Percentiles rank a stretch among this genome's conserved stretches.
These are phyloP conservation scores for Aspergillus kassunensis DNA, from an alignment of 495 filamentous ascomycete species.

Conservation along the genomic window DNA sequence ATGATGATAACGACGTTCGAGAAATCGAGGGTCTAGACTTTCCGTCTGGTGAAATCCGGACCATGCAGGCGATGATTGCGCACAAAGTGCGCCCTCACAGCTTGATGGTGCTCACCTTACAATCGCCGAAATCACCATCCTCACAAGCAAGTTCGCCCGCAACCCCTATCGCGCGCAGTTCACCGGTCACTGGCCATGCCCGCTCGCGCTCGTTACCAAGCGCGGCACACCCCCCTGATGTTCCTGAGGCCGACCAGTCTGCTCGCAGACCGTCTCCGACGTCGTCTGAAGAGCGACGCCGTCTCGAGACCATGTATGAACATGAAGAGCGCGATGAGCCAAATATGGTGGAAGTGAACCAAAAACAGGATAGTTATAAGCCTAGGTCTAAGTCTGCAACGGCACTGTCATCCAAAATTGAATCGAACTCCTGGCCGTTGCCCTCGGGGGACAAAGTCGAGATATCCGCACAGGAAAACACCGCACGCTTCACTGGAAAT, in stretches of 20 bases:
- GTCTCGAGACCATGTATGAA: slow-evolving; percentile 44
- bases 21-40: slow-evolving; percentile 72
- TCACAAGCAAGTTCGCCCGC: slow-evolving; percentile 31
- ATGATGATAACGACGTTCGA: slow-evolving; percentile 62
- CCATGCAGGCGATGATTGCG: slow-evolving; percentile 43
- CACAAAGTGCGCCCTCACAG: slow-evolving; percentile 60
- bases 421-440: not conserved
- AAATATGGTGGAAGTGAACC: not conserved
- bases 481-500: slow-evolving; percentile 13
- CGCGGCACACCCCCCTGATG: slow-evolving; percentile 27
- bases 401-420: not conserved
- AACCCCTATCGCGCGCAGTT: slow-evolving; percentile 18
- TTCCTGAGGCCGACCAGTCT: slow-evolving; percentile 15
- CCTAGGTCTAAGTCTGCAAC: not conserved
- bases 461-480: slow-evolving; percentile 18
- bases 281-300: slow-evolving; percentile 28
- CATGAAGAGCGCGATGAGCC: slow-evolving; percentile 29
- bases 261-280: slow-evolving; percentile 26
- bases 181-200: slow-evolving; percentile 34
- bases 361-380: slow-evolving; percentile 20
- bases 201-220: slow-evolving; percentile 55
- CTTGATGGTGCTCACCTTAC: slow-evolving; percentile 49
- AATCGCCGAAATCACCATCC: slow-evolving; percentile 31
- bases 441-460: not conserved
- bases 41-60: slow-evolving; percentile 45